Evolutionary conservation across 306 rosid species (phyloP).

Genomic region (Cucumis cinereus): DNA sequence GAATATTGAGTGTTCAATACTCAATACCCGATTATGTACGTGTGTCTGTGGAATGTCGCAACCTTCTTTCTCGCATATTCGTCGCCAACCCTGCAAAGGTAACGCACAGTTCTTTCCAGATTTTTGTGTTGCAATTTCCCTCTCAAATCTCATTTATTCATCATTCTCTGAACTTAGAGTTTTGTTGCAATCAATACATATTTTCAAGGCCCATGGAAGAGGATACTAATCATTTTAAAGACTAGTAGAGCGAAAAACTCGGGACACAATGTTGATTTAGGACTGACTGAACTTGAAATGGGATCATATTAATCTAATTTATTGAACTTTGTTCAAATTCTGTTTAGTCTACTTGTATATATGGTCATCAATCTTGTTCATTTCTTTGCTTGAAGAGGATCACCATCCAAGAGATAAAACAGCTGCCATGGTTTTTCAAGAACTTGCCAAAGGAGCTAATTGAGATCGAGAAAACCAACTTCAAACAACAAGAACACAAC

Average conservation of each 20-base stretch:
- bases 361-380: neutral
- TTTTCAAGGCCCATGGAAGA: neutral
- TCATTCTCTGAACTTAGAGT: neutral
- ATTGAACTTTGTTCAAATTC: neutral
- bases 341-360: neutral
- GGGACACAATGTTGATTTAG: neutral
- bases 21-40: slow-evolving; percentile 73
- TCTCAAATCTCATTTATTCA: neutral
- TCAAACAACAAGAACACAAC: slow-evolving; percentile 15
- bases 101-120: neutral
- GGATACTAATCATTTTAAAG: neutral
- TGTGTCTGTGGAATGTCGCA: slow-evolving; percentile 55
- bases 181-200: neutral
- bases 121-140: neutral
- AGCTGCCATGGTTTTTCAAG: slow-evolving; percentile 76
- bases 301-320: neutral
- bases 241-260: neutral
- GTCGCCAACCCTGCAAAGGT: slow-evolving; percentile 78
- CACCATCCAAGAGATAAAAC: slow-evolving; percentile 58
- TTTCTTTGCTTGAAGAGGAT: slow-evolving; percentile 37
- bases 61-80: slow-evolving; percentile 58
- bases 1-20: slow-evolving; percentile 62
- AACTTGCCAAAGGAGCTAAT: slow-evolving; percentile 48
- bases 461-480: slow-evolving; percentile 40
- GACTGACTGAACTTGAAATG: neutral